Percentiles rank a stretch among this genome's conserved stretches.
phyloP scores from a whole-genome alignment of 2,329 filamentous ascomycete species.

The Penicillium sp. region DNA sequence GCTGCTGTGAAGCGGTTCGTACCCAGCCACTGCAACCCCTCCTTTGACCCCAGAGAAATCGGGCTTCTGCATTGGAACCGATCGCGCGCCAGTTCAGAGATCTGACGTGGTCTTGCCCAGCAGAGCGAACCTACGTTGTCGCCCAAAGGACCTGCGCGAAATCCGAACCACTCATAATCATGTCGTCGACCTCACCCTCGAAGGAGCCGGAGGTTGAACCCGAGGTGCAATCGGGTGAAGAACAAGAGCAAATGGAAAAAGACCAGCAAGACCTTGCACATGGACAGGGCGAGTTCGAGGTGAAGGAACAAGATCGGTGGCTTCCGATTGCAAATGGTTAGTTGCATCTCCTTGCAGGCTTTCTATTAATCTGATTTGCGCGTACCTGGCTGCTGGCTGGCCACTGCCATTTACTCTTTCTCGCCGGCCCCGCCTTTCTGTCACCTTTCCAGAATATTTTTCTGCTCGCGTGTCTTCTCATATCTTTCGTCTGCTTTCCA shows the following conservation, averaged over 20 bases:
- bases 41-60: slow-evolving; percentile 24
- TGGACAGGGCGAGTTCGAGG: slow-evolving; percentile 88
- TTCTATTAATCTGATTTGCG: slow-evolving; percentile 52
- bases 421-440: slow-evolving; percentile 21
- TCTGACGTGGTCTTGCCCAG: slow-evolving; percentile 48
- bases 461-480: not conserved
- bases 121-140: slow-evolving; percentile 36
- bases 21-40: slow-evolving; percentile 35
- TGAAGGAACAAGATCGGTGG: slow-evolving; percentile 99
- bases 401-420: slow-evolving; percentile 29
- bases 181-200: slow-evolving; percentile 94
- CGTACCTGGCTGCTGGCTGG: slow-evolving; percentile 42
- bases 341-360: slow-evolving; percentile 53
- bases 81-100: slow-evolving; percentile 26
- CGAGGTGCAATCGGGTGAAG: slow-evolving; percentile 88
- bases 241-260: slow-evolving; percentile 84
- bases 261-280: slow-evolving; percentile 63
- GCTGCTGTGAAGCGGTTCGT: slow-evolving; percentile 40
- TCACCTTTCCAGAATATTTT: slow-evolving; percentile 7
- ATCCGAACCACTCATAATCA: slow-evolving; percentile 62
- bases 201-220: slow-evolving; percentile 87
- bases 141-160: slow-evolving; percentile 38
- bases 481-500: not conserved
- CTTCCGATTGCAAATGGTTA: slow-evolving; percentile 99
- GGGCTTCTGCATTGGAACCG: slow-evolving; percentile 26